These are phyloP conservation scores for Aquilaria agallochum DNA, from an alignment of 441 rosid genomes.

Conservation along the genomic window DNA sequence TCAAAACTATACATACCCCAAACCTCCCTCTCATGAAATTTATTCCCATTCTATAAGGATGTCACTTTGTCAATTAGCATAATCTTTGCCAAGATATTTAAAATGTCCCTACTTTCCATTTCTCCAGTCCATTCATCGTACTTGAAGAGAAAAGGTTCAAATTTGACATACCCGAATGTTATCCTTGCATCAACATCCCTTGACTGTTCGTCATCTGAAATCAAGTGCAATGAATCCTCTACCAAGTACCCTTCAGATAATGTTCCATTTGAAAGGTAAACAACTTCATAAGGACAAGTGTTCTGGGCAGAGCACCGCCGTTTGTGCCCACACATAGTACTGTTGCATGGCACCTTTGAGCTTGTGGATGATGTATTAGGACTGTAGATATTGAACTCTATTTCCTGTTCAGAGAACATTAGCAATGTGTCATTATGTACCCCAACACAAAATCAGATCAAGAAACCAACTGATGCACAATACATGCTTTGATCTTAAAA, in stretches of 20 bases:
- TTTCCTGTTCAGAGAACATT: conserved; percentile 24
- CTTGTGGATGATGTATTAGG: conserved; percentile 73
- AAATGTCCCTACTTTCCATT: no score
- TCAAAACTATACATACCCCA: no score
- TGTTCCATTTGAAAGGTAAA: conserved; percentile 74
- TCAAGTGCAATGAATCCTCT: conserved; percentile 75
- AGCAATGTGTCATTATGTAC: no score
- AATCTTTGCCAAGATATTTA: no score
- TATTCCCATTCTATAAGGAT: no score
- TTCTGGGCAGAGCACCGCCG: conserved; percentile 48
- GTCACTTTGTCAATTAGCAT: no score
- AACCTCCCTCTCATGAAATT: no score
- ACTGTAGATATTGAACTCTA: conserved; percentile 65
- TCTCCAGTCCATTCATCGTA: background rate
- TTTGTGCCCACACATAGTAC: conserved; percentile 39
- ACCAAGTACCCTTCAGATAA: conserved; percentile 69
- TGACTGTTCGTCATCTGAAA: conserved; percentile 32
- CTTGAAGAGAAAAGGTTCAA: conserved; percentile 1
- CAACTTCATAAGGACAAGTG: conserved; percentile 62
- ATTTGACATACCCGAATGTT: conserved; percentile 61
- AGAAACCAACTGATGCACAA: no score
- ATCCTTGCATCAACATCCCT: conserved; percentile 49
- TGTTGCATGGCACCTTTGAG: conserved; percentile 59
- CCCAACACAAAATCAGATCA: no score
- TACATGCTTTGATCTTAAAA: no score